Base-by-base conservation (phyloP, 768 basidiomycete species). In the Peribolospora kevripleyi region DNA sequence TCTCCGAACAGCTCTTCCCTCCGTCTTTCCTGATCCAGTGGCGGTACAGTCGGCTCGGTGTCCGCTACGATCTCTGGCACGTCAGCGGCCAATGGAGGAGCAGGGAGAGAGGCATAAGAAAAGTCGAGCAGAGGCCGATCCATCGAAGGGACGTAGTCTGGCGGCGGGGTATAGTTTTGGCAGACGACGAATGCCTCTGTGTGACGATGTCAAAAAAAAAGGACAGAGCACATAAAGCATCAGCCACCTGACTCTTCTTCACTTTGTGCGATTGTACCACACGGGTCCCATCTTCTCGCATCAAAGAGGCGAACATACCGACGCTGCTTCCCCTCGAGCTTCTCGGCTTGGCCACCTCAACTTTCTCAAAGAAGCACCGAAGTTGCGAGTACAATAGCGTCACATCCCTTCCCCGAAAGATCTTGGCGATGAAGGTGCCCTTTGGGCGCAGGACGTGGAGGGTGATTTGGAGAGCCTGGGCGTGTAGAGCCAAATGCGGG, bases 111-210 rank as follows among this genome's bases (percentile, higher is more conserved):
- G 13, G 56, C 45, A 46, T 60, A 57, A 13, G 56, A 54, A 7
- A 63, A 60, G 50, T 60, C 58, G 54, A 64, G 62, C 2, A 64
- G 56, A 5, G 63, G 63, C 39, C 58, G 56, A 3, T 59, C 56
- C 41, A 64, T 49, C 40, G 58, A 58, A 45, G 61, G 61, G 13
- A 55, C 50, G 55, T 59, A 61, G 47, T 57, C 59, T 40, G 61
- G 58, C 5, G 62, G 55, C 5, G 64, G 59, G 14, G 65, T 62
- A 57, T 67, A 70, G 53, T 68, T 67, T 14, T 67, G 61, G 60
- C 69, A 70, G 36, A 70, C 66, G 41, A 71, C 62, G 63, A 71
- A 71, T 1, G 68, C 68, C 65, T 71, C 70, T 71, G 58, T 41
- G 7, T 37, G 2, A n/a, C 9, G 42, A 45, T 41, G 58, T 40